These are phyloP conservation scores for Nitzschia palea DNA, from an alignment of 108 stramenopile species.

Conservation along the genomic window DNA sequence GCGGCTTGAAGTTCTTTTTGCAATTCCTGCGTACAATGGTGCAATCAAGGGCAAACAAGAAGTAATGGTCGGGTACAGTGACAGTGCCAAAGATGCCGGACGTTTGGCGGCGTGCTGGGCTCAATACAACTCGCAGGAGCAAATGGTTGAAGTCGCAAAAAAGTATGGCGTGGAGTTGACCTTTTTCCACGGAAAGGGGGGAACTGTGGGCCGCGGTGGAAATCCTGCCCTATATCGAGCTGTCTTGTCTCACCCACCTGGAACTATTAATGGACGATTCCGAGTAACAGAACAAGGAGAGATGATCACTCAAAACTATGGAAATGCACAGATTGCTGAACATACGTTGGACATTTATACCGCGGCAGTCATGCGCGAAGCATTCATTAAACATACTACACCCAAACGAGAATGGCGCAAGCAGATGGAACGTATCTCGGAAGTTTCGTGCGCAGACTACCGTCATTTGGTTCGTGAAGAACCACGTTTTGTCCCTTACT, in stretches of 20 bases:
- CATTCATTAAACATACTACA: constrained; percentile 66
- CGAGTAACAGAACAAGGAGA: constrained; percentile 99
- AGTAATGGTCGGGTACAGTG: constrained; percentile 98
- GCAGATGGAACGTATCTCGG: constrained; percentile 83
- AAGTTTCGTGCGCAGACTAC: constrained; percentile 81
- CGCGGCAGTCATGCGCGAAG: constrained; percentile 88
- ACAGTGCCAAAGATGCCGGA: constrained; percentile 97
- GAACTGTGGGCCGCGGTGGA: constrained; percentile 96
- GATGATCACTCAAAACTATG: constrained; percentile 98
- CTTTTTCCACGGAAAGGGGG: constrained; percentile 98
- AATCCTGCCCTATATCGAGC: constrained; percentile 86
- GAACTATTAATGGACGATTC: constrained; percentile 97
- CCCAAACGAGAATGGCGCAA: constrained; percentile 78
- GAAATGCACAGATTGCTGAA: constrained; percentile 85
- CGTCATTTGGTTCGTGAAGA: constrained; percentile 85
- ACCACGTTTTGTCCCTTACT: constrained; percentile 95
- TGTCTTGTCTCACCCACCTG: constrained; percentile 90
- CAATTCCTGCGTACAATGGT: constrained; percentile 76
- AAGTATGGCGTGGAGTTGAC: constrained; percentile 85
- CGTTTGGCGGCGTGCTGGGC: constrained; percentile 94
- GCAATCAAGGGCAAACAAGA: constrained; percentile 88
- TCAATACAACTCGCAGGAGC: constrained; percentile 92
- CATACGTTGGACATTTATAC: constrained; percentile 95
- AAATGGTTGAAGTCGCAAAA: constrained; percentile 77
- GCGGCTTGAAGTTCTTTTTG: constrained; percentile 71